Base-by-base conservation (phyloP, 257 asterid species). In the Gentiana macrophylla region DNA sequence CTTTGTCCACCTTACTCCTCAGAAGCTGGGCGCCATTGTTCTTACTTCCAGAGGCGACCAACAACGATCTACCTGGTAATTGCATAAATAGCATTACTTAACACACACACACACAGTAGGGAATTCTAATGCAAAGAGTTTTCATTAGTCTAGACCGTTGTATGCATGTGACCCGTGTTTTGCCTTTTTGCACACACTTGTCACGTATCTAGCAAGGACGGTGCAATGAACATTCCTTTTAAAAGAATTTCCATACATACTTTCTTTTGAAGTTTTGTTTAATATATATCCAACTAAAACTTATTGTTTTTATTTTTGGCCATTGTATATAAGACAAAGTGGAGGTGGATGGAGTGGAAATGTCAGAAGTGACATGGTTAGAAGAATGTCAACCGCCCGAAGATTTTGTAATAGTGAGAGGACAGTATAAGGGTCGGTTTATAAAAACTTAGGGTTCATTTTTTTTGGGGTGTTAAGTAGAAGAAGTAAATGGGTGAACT, bases 1-100 rank as follows among this genome's bases (percentile, higher is more conserved):
- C 95, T 92, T 59, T 89, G 86, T 64, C 99, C 99, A 45, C 99
- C 99, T 32, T 92, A 92, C 79, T 80, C 85, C 58, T 72, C 95
- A 32, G 95, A 80, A 61, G 94, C 81, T 45, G 99, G 97, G 41
- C 81, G 99, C 0, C 97, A 92, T 59, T 92, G 99, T 81, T 80
- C 94, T 62, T 92, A 92, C 65, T 92, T 78, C 66, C 78, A 81
- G 65, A 80, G 70, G 81, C 94, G 70, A 74, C 79, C 3, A 76
- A 71, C 48, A 73, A 52, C 37, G 94, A 88, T 76, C 73, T 83
- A 43, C 91, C 95, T n/a, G 94, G 99, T 92, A 86, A 59, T 67
- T 41, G 46, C 46, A 41, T 41, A 41, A 41, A 57, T 50, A 7
- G 12, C 12, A 12, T 41, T 6, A 51, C 60, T 5, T 6, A 34